Evolutionary conservation across 1,139 yeast genomes (phyloP).

Genomic region (Candida frijolesensis): DNA sequence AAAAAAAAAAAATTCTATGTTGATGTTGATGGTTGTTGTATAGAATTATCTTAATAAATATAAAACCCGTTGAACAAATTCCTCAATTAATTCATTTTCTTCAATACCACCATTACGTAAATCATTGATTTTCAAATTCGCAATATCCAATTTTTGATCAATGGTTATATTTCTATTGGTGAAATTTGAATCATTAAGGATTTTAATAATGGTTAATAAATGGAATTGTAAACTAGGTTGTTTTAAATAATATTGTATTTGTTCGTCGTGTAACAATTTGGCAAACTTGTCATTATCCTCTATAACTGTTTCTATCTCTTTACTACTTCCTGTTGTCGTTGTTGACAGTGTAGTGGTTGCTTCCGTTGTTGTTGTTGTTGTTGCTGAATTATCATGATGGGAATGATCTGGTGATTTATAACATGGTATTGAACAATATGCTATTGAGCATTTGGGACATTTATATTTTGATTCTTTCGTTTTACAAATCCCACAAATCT

Average conservation of each 20-base stretch:
- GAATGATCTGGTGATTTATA: conserved; percentile 53
- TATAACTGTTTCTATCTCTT: not conserved
- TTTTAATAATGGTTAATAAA: conserved; percentile 46
- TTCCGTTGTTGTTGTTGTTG: no score
- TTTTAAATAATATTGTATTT: conserved; percentile 43
- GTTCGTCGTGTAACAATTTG: conserved; percentile 30
- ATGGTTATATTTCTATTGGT: conserved; percentile 34
- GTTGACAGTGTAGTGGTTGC: not conserved
- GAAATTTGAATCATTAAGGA: conserved; percentile 29
- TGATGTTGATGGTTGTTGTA: no score
- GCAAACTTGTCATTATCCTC: conserved; percentile 15
- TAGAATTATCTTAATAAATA: not conserved
- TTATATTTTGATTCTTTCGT: conserved; percentile 51
- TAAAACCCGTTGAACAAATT: conserved; percentile 38
- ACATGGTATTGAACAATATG: conserved; percentile 59
- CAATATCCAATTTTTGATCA: conserved; percentile 59
- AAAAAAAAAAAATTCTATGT: no score
- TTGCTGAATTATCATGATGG: no score
- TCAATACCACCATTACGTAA: conserved; percentile 66
- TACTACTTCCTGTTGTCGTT: not conserved
- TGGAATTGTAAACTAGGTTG: conserved; percentile 57
- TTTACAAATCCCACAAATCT: conserved; percentile 39
- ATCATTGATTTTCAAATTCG: conserved; percentile 59
- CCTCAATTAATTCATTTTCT: conserved; percentile 66
- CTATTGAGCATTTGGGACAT: conserved; percentile 57